Base-by-base conservation (phyloP, 176 grass and related monocot species). In the Puya raimondii region DNA sequence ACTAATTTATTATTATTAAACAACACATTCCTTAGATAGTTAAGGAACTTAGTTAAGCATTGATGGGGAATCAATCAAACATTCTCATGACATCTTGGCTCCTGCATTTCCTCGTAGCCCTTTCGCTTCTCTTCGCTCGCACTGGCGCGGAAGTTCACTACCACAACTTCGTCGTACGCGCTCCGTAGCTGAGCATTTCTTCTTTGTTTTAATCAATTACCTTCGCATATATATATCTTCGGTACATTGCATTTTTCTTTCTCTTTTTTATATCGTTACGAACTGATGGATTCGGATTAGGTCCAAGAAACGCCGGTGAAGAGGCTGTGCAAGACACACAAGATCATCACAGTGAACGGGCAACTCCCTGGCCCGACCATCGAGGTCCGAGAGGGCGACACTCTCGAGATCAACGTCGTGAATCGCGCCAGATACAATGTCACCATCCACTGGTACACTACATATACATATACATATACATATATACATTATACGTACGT, bases 351-450 rank as follows among this genome's bases (percentile, higher is more conserved):
- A 63, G 89, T 81, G 78, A 97, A 97, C 76, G 93, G 89, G 22
- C 77, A 87, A 71, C 92, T 87, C 64, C 93, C 93, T 1, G 93
- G 93, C 16, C 86, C 93, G n/a, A 23, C 89, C 47, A 17, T 97
- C 53, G 89, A 92, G 77, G 51, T 90, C 1, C 56, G 5, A 26
- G 84, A 97, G 67, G 93, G 93, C 14, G 93, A 92, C 85, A 72
- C 77, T 1, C 68, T 97, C 2, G 54, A 53, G 12, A 70, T 92
- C 65, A 81, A 47, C 15, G 86, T 92, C 10, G 64, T 47, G 7
- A 97, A 97, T 81, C 67, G 71, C 2, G 93, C 76, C 11, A 81
- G 22, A 15, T 85, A 97, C 81, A 97, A 90, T 79, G 48, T 85
- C 71, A 89, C 86, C 16, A 21, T 80, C 51, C 84, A 89, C 81